Evolutionary conservation across 495 filamentous ascomycete genomes (phyloP).

Genomic region (Penicillium soppii): DNA sequence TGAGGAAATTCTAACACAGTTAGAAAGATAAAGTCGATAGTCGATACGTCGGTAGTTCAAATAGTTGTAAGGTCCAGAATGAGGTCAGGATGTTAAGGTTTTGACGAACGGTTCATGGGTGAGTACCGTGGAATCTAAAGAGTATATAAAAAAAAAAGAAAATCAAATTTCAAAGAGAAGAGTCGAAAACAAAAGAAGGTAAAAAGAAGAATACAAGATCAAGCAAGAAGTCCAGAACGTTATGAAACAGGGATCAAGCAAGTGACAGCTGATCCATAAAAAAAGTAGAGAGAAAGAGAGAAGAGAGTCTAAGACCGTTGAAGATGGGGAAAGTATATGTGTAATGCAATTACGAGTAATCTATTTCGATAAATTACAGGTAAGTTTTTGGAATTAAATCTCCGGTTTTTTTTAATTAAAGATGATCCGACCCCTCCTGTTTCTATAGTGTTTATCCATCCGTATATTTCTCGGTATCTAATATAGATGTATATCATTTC

Average conservation of each 20-base stretch:
- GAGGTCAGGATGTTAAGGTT: neutral
- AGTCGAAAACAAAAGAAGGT: no score
- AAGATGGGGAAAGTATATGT: neutral
- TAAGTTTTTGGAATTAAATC: no score
- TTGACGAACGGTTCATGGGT: neutral
- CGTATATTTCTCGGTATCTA: no score
- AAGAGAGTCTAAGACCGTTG: slow-evolving; percentile 15
- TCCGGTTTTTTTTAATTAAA: slow-evolving; percentile 18
- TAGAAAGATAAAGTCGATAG: neutral
- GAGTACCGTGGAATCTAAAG: neutral
- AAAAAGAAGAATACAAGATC: slow-evolving; percentile 3
- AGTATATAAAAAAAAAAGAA: neutral
- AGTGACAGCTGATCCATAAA: slow-evolving; percentile 8
- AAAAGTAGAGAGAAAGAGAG: neutral
- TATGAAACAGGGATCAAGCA: slow-evolving; percentile 8
- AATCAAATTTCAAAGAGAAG: neutral
- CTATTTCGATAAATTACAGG: no score
- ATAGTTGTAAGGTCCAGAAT: no score
- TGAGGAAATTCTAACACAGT: slow-evolving; percentile 2
- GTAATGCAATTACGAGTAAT: slow-evolving; percentile 3
- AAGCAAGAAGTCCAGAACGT: slow-evolving; percentile 1
- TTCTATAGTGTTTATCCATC: no score
- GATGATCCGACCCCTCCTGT: no score
- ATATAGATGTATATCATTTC: no score
- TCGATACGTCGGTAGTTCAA: no score